Base-by-base conservation (phyloP, 768 basidiomycete genomes). In the Tephrocybe sp. region DNA sequence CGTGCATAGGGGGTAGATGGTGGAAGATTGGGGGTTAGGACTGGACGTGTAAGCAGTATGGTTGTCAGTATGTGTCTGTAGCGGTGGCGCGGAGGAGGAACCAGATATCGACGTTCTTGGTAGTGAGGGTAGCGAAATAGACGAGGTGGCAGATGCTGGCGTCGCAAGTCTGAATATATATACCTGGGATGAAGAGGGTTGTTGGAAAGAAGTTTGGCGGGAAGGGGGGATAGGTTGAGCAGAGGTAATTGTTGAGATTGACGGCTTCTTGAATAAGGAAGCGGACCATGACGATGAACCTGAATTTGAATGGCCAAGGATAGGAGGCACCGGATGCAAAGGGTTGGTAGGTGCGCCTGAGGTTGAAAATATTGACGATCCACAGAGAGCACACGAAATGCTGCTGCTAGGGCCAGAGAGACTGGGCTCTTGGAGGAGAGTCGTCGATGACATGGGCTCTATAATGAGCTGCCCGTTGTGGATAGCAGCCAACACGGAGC, bases 381-480 rank as follows among this genome's bases (percentile, higher is more conserved):
- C 93, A 57, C 93, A 95, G 25, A 97, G 80, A 3, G 89, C 86
- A 64, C 93, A 96, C 5, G 78, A 75, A 32, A 93, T 74, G 56
- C 73, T 73, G 61, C 65, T 63, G 59, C 62, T 73, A 30, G 28
- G 11, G 62, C 66, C 68, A 48, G 67, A 68, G 28, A 74, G 64
- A 32, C 78, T 74, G 56, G 82, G 71, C 51, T 88, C 85, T 42
- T 79, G 74, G 18, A 92, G 65, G 12, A 94, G 73, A 0, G 77
- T 71, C 3, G 71, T 63, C 17, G 84, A 79, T 0, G 88, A 72
- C 54, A 94, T 78, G 3, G 96, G 95, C 63, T 98, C 96, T 45
- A 99, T 85, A 12, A 80, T 83, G 24, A 99, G 79, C 62, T 94
- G 89, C 0, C 93, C 93, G 8, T 78, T 81, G 57, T 98, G 84